Base-by-base conservation (phyloP, 192 early-diverging fungal genomes). In the Rhizophagus sp. region DNA sequence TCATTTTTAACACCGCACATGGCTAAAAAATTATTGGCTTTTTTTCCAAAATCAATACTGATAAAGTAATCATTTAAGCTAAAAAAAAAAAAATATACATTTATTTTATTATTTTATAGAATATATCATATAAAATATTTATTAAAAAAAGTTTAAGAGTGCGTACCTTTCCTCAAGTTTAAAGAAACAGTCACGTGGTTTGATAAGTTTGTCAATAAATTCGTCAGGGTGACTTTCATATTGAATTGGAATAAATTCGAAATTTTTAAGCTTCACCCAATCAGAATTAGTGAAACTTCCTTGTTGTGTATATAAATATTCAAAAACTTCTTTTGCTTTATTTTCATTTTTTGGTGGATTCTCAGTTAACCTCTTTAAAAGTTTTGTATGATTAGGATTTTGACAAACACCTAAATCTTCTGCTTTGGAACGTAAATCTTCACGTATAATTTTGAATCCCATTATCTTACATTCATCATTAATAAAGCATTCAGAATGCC, bases 1-100 rank as follows among this genome's bases (percentile, higher is more conserved):
- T 95, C 92, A 57, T 92, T 89, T 75, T 92, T 92, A 12, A 96
- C 94, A 62, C 96, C 96, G 79, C 96, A 97, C 2, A 88, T 86
- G 41, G 91, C 88, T 63, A 97, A 82, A 76, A 97, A 97, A 8
- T 87, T 81, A 79, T 95, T 93, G 9, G 93, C 95, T 1, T 82
- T 36, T 0, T 81, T 62, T 2, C 93, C 94, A 85, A 95, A 97
- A 80, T 95, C 93, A 49, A 92, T 83, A 30, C 84, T 88, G 0
- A 82, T 78, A 78, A 93, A 85, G 4, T 92, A 83, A 19, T 87
- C 86, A 36, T 82, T 83, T 66, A 88, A 88, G 52, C 81, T 87
- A 9, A 82, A 90, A 93, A 66, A 74, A 41, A 6, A 41, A 41
- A 41, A 41, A 41, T 2, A 36, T 4, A 2, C 2, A 36, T 36